Base-by-base conservation (phyloP, 1,139 yeast species). In the Suhomyces maxii region DNA sequence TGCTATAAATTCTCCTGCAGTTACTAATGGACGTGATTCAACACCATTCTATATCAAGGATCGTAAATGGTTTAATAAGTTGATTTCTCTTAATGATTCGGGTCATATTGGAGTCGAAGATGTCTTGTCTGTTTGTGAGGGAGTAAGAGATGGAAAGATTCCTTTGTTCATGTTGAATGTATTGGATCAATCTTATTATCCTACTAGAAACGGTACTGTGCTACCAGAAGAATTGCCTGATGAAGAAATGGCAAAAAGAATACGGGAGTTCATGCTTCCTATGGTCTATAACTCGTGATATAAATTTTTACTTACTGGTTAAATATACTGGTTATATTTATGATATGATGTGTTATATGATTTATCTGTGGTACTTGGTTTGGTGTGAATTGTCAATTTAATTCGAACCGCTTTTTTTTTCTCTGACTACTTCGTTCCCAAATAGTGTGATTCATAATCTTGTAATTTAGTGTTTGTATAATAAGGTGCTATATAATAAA, bases 151-250 rank as follows among this genome's bases (percentile, higher is more conserved):
- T 50, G 64, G 66, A n/a, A 70, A 67, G 46, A 69, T 71, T 26
- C 77, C 76, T 1, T 50, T 66, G 26, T 69, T 70, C 39, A 67
- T 71, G 71, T 59, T 71, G 45, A 71, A 71, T 51, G 67, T 71
- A 13, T 57, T 71, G 46, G 77, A 71, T 50, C 69, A 64, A 26
- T 62, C 64, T 3, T 67, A 67, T 47, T 62, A 65, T 44, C 63
- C 66, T 0, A 62, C 60, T 1, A 50, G 63, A 41, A 58, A 55
- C 37, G 52, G 50, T 31, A 50, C 58, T 11, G 58, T 53, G 18
- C 44, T 53, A 8, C 48, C 53, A 7, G 64, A 63, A 31, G 60
- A 61, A 18, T 50, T 59, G n/a, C 56, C 65, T 2, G 74, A 69
- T 47, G 68, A 63, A 31, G 74, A 69, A 44, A 60, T 67, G 38